Evolutionary conservation across 257 asterid species (phyloP), one percentile per base, ranked within the genome.

Genomic region (Capsicum rhomboideum): DNA sequence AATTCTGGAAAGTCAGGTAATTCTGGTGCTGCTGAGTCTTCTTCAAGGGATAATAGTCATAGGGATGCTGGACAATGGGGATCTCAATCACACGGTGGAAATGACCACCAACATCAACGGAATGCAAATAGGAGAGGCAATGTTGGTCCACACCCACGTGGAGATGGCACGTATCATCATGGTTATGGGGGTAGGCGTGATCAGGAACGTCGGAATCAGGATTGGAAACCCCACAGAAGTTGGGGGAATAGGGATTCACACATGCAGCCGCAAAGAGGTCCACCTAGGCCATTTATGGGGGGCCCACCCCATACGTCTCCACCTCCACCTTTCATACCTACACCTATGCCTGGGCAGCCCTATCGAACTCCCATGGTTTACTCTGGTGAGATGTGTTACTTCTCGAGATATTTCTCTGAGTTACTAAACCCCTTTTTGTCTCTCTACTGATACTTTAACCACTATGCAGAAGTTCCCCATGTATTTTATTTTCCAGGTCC

Each of bases 131-230:
- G 94, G 80, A 91, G 95, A 89, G 91, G 91, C 71, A 89, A 68
- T 79, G 88, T 91, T 53, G 94, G 94, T 40, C 90, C 93, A 23
- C 88, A 87, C n/a, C 80, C 86, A 77, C 93, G 91, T 82, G 97
- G 94, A 2, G 95, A 93, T 85, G 94, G 92, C 49, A 84, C 92
- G 44, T 83, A 89, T 68, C 87, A 89, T 79, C 90, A 88, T 72
- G 87, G 83, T 54, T 88, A 88, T 85, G 93, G 91, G 52, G 92
- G 93, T 42, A 85, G 94, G 77, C 95, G 97, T 28, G 97, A 94
- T 83, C 98, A 89, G 82, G 95, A 90, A 28, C 91, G 92, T 46
- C 90, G 89, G 23, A 88, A 85, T 84, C 91, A 88, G 72, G 93
- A 91, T 23, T 89, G 91, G 92, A 88, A 83, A 79, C 80, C 85